These are phyloP conservation scores for Aspergillus sp. DNA, from an alignment of 2,329 filamentous ascomycete genomes.

Conservation along the genomic window DNA sequence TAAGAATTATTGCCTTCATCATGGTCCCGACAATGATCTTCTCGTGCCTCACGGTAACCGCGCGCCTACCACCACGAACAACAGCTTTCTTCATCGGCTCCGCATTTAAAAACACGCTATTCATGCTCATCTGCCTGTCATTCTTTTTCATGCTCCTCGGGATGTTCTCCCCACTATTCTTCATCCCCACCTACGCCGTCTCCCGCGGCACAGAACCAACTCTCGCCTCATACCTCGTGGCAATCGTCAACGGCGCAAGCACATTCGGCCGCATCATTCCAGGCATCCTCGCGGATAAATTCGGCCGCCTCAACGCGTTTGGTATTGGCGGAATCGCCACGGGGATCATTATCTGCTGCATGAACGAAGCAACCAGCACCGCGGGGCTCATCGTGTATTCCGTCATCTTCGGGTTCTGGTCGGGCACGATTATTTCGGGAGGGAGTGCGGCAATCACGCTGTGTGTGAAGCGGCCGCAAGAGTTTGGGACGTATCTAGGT, in stretches of 20 bases:
- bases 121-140: constrained; percentile 18
- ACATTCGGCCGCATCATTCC: constrained; percentile 40
- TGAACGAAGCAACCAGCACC: constrained; percentile 30
- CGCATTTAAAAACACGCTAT: constrained; percentile 50
- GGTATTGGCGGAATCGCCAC: constrained; percentile 28
- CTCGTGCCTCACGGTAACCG: constrained; percentile 33
- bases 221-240: constrained; percentile 36
- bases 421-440: constrained; percentile 45
- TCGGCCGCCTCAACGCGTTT: constrained; percentile 44
- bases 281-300: constrained; percentile 38
- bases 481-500: constrained; percentile 47
- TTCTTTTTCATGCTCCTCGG: constrained; percentile 31
- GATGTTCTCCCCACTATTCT: constrained; percentile 38
- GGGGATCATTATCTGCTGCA: constrained; percentile 37
- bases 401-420: constrained; percentile 46
- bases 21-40: constrained; percentile 52
- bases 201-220: constrained; percentile 20
- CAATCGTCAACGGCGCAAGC: constrained; percentile 40
- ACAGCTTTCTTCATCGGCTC: constrained; percentile 9
- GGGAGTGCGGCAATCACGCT: constrained; percentile 42
- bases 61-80: constrained; percentile 24
- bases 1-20: constrained; percentile 58
- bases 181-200: constrained; percentile 33
- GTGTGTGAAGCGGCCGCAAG: constrained; percentile 33
- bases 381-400: constrained; percentile 38